These are phyloP conservation scores for Saturnispora galanensis DNA, from an alignment of 805 yeast species.

Conservation along the genomic window DNA sequence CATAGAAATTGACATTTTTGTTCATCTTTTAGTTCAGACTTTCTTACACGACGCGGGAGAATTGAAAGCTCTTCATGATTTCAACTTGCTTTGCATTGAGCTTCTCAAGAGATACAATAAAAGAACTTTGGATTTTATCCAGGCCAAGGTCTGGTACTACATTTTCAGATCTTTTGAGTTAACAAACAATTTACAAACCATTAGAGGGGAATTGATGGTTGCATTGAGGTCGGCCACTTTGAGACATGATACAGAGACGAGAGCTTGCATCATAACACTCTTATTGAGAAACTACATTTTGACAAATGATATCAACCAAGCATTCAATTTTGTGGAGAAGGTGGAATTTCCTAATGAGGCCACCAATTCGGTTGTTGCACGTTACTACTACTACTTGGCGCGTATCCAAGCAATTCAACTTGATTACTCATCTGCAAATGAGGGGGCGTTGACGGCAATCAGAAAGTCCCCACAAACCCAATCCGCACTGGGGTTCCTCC, in stretches of 20 bases:
- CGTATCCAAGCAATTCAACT: constrained; percentile 84
- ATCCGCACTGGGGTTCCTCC: constrained; percentile 77
- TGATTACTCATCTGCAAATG: constrained; percentile 84
- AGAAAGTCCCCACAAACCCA: constrained; percentile 92
- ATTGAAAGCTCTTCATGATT: constrained; percentile 37
- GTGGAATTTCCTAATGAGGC: constrained; percentile 80
- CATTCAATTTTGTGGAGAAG: constrained; percentile 81
- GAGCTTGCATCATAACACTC: constrained; percentile 78
- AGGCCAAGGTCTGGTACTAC: constrained; percentile 92
- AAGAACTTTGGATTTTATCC: constrained; percentile 75
- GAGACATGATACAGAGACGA: constrained; percentile 87
- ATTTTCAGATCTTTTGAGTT: constrained; percentile 70
- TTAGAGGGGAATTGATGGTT: constrained; percentile 60
- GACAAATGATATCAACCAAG: constrained; percentile 75
- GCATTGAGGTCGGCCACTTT: constrained; percentile 82
- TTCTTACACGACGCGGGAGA: constrained; percentile 57
- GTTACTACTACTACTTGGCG: constrained; percentile 88
- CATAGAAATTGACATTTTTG: constrained; percentile 74
- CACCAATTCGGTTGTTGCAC: constrained; percentile 71
- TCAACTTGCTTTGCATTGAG: constrained; percentile 43
- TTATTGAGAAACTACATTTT: constrained; percentile 71
- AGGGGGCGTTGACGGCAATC: constrained; percentile 85
- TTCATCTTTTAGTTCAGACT: constrained; percentile 71
- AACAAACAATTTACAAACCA: constrained; percentile 37
- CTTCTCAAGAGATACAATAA: constrained; percentile 60